Evolutionary conservation across 768 basidiomycete genomes (phyloP).

Genomic region (Xerocomellus chrysenteron): DNA sequence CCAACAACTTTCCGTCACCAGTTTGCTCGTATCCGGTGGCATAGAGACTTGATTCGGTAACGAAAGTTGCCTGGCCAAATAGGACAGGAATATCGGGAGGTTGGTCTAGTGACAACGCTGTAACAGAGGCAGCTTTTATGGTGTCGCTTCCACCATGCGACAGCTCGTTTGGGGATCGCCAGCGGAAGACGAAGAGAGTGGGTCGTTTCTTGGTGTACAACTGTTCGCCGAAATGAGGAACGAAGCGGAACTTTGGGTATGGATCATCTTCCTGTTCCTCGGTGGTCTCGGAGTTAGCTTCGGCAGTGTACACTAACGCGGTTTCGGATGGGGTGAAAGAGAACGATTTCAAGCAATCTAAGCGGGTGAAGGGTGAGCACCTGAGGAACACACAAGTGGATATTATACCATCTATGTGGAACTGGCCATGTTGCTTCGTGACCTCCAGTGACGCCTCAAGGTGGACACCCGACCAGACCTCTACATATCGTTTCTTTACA

Average conservation of each 20-base stretch:
- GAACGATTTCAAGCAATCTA: constrained; percentile 53
- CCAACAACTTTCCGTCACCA: constrained; percentile 56
- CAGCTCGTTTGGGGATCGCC: constrained; percentile 29
- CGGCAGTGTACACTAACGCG: constrained; percentile 60
- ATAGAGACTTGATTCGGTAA: constrained; percentile 43
- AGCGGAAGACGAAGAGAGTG: constrained; percentile 52
- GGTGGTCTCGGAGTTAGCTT: constrained; percentile 37
- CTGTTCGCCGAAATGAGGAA: constrained; percentile 64
- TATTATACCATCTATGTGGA: constrained; percentile 58
- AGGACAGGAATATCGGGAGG: constrained; percentile 26
- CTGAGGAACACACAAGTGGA: not conserved
- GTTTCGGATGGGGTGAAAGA: constrained; percentile 54
- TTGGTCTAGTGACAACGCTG: constrained; percentile 14
- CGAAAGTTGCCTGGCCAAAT: constrained; percentile 60
- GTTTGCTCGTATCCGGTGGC: constrained; percentile 64
- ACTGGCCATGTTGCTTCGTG: constrained; percentile 54
- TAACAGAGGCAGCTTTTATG: constrained; percentile 5
- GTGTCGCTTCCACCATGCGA: constrained; percentile 1
- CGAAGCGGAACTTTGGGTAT: constrained; percentile 50
- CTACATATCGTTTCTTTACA: constrained; percentile 50
- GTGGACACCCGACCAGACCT: constrained; percentile 52
- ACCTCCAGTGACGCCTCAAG: constrained; percentile 54
- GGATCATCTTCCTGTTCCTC: constrained; percentile 25
- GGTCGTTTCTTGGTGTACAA: constrained; percentile 53
- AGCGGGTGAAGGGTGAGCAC: not conserved